Conservation (phyloP, 2,329 filamentous ascomycete species). For the Trichophyton verrucosum region DNA sequence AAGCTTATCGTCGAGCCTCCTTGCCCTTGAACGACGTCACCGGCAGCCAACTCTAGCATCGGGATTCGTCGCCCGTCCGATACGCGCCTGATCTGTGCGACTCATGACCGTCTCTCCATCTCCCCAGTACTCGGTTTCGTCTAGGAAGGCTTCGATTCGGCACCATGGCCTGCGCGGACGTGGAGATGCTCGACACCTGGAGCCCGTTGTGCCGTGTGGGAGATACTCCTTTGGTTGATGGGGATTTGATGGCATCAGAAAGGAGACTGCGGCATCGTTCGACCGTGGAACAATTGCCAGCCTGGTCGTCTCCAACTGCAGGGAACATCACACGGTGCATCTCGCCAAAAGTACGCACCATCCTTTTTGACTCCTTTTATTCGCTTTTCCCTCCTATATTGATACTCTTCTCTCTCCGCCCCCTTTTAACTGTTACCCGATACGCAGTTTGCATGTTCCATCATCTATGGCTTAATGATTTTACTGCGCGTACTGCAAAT, state of each 20-base stretch:
- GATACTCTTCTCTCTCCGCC: not conserved
- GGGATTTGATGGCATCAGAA: not conserved
- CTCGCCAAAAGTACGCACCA: slow-evolving; percentile 1
- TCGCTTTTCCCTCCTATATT: not conserved
- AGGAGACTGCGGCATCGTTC: not conserved
- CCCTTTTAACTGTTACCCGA: too few species aligned
- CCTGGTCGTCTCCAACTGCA: not conserved
- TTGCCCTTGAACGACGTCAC: not conserved
- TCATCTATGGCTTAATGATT: not conserved
- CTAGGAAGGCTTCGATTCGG: not conserved
- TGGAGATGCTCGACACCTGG: not conserved
- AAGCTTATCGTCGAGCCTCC: not conserved
- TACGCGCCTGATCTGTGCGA: not conserved
- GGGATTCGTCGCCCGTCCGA: not conserved
- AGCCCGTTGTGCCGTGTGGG: not conserved
- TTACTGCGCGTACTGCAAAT: not conserved
- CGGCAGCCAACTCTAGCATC: too few species aligned
- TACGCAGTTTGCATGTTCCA: not conserved
- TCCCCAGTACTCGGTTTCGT: not conserved
- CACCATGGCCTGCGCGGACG: not conserved
- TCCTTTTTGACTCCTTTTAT: not conserved
- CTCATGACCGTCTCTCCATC: slow-evolving; percentile 2
- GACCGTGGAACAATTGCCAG: not conserved
- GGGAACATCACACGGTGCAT: not conserved
- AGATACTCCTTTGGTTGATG: not conserved